Base-by-base conservation (phyloP, 352 stramenopile species). In the Phytophthora cactorum region DNA sequence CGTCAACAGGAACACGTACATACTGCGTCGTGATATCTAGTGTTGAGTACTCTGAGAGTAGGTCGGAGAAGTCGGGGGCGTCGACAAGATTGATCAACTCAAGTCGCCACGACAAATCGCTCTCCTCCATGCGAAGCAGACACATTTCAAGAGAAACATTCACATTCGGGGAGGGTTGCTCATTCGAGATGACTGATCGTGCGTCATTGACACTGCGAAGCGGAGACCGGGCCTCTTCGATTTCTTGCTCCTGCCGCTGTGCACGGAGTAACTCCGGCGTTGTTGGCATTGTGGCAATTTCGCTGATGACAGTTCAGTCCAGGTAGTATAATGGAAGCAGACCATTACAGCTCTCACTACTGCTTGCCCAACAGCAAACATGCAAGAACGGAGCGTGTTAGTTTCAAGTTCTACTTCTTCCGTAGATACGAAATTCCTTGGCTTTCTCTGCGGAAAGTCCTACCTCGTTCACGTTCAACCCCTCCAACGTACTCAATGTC, bases 81-180 rank as follows among this genome's bases (percentile, higher is more conserved):
- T 15, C 6, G 6, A 4, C 53, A n/a, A 11, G 41, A 32, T 51
- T 27, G 17, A 61, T 44, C 28, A 52, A 32, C n/a, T 52, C 41
- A 0, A 52, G n/a, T 2, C 34, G 53, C 41, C 43, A 61, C 3
- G 11, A 11, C 14, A 43, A 52, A 0, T 28, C 36, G 11, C 5
- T 15, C 4, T 52, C 39, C 9, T 61, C 28, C 2, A 52, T 38
- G 0, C 28, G 15, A 10, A 61, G 28, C 4, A 61, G 1, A 36
- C 53, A 61, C 53, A 61, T 61, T 17, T 61, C 53, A 5, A 61
- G n/a, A 8, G 41, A 27, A 1, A 34, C 9, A 39, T 52, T 61
- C 8, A 44, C 27, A 12, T 32, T 29, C 7, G 41, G 28, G 4
- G 28, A 2, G 5, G 53, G 53, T n/a, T 32, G 7, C 1, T 52